Conservation (phyloP, 345 rosid genomes). For the Syzygium grande region DNA sequence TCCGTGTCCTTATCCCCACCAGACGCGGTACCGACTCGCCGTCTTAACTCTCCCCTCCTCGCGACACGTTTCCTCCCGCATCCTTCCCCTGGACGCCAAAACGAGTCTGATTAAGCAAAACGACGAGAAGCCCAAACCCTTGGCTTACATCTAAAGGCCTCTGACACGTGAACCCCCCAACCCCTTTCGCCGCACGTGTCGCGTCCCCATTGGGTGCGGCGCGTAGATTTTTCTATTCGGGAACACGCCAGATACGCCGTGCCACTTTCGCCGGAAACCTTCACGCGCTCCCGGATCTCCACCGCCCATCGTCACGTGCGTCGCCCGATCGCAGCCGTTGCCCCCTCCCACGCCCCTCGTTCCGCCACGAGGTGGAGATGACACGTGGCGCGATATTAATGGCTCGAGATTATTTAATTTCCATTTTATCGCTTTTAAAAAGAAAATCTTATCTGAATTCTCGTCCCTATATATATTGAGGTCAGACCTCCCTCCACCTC, state of each 20-base stretch:
- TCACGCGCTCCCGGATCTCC: neutral
- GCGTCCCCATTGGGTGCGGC: neutral
- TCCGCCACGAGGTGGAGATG: neutral
- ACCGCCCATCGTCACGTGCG: conserved; percentile 3
- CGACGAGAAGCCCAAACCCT: neutral
- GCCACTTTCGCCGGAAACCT: neutral
- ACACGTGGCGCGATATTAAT: neutral
- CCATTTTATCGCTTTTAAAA: neutral
- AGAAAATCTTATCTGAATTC: neutral
- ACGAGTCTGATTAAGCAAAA: neutral
- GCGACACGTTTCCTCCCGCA: neutral
- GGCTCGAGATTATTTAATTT: neutral
- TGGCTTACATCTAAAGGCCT: neutral
- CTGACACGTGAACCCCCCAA: neutral
- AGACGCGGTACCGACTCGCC: neutral
- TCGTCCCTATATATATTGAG: neutral
- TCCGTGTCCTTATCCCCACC: neutral
- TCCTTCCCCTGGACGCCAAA: neutral
- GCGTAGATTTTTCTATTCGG: neutral
- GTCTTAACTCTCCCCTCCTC: neutral
- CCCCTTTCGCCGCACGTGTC: neutral
- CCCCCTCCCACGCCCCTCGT: neutral
- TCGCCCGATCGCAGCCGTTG: neutral
- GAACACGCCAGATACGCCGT: neutral
- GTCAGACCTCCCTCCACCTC: neutral